Conservation (phyloP, 495 filamentous ascomycete genomes). For the Penicilliopsis zonata region DNA sequence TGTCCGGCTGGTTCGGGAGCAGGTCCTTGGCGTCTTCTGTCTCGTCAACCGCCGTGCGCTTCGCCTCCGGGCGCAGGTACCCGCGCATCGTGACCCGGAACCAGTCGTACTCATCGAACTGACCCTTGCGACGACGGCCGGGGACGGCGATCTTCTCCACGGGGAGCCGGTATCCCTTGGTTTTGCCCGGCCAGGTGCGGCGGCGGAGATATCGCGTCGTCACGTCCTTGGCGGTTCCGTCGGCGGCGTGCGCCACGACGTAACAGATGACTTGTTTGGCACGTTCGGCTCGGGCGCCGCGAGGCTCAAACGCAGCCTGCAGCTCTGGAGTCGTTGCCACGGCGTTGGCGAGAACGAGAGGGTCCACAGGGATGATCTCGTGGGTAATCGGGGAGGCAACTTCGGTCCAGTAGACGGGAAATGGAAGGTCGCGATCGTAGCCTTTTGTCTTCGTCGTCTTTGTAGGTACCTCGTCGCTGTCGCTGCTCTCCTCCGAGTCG, state of each 20-base stretch:
- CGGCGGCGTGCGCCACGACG: slow-evolving; percentile 71
- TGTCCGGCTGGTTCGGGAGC: slow-evolving; percentile 55
- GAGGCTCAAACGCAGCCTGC: slow-evolving; percentile 67
- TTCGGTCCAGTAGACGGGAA: slow-evolving; percentile 91
- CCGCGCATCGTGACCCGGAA: slow-evolving; percentile 65
- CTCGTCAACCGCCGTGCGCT: slow-evolving; percentile 59
- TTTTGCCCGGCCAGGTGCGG: slow-evolving; percentile 75
- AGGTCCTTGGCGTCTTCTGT: slow-evolving; percentile 68
- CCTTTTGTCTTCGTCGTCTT: slow-evolving; percentile 8
- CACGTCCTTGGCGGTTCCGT: slow-evolving; percentile 89
- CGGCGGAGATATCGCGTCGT: slow-evolving; percentile 84
- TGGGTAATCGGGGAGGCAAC: slow-evolving; percentile 68
- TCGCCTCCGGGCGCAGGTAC: slow-evolving; percentile 49
- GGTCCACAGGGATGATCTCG: slow-evolving; percentile 66
- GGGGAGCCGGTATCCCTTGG: slow-evolving; percentile 73
- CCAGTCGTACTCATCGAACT: slow-evolving; percentile 72
- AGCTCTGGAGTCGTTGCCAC: slow-evolving; percentile 58
- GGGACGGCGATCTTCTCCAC: slow-evolving; percentile 69
- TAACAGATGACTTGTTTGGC: slow-evolving; percentile 88
- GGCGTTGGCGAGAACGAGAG: slow-evolving; percentile 53
- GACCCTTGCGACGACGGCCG: slow-evolving; percentile 52
- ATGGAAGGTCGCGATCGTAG: slow-evolving; percentile 58
- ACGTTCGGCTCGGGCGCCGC: slow-evolving; percentile 67
- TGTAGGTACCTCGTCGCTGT: slow-evolving; percentile 2
- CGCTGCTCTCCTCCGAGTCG: slow-evolving; percentile 10